Evolutionary conservation across 2,329 filamentous ascomycete genomes (phyloP).

Genomic region (Nothopassalora personata): DNA sequence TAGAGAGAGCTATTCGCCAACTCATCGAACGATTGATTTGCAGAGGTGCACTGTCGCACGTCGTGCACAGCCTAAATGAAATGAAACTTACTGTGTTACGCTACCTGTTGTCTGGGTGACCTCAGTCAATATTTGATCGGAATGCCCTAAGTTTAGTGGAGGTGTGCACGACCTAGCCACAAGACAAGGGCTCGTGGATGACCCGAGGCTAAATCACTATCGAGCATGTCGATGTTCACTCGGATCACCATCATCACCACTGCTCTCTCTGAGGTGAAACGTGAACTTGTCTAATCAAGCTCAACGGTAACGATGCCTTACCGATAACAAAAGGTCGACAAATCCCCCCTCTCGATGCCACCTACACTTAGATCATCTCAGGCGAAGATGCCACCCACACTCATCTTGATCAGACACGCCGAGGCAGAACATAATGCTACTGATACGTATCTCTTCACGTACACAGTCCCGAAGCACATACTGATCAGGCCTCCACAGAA

Average conservation of each 20-base stretch:
- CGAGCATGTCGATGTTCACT: too few relatives aligned
- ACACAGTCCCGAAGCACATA: not conserved
- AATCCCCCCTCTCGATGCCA: not conserved
- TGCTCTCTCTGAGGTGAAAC: not conserved
- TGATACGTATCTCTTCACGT: conserved; percentile 18
- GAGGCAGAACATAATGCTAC: conserved; percentile 43
- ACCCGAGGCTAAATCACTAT: too few relatives aligned
- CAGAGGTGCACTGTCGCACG: too few relatives aligned
- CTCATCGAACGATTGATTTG: too few relatives aligned
- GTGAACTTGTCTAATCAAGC: not conserved
- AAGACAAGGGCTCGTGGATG: too few relatives aligned
- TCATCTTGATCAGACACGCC: conserved; percentile 43
- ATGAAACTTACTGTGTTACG: too few relatives aligned
- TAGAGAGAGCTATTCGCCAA: too few relatives aligned
- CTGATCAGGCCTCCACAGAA: conserved; percentile 23
- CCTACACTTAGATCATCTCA: not conserved
- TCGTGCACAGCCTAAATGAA: too few relatives aligned
- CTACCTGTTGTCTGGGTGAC: too few relatives aligned
- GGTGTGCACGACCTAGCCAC: too few relatives aligned
- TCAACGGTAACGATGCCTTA: not conserved
- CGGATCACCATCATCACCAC: not conserved
- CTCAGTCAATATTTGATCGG: too few relatives aligned
- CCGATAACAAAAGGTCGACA: not conserved
- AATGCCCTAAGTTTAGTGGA: too few relatives aligned
- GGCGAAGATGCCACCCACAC: conserved; percentile 35